Base-by-base conservation (phyloP, 495 filamentous ascomycete genomes). In the Lophium mytilinum region DNA sequence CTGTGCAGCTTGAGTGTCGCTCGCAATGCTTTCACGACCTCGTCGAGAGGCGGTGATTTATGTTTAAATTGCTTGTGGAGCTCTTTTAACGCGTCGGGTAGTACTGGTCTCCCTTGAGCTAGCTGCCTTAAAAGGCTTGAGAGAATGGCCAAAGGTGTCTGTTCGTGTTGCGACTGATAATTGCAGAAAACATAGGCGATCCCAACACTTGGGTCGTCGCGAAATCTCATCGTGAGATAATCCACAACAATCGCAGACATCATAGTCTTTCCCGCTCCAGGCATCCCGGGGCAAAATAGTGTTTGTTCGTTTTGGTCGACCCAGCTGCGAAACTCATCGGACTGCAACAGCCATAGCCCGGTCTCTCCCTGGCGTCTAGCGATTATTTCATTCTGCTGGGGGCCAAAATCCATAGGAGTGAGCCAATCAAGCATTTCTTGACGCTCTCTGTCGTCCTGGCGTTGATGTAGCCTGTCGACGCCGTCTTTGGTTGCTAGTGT, bases 101-200 rank as follows among this genome's bases (percentile, higher is more conserved):
- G 39, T 14, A 9, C 15, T 18, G 43, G 21, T 10, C 66, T 12
- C 71, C 67, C 53, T 41, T 66, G 57, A 35, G 65, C 60, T 17
- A 75, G 51, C 50, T 76, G 73, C 37, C 72, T 71, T 35, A 75
- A 56, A 5, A 77, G 46, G 37, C 66, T 70, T 41, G 59, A 61
- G 6, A 76, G 62, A 15, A 77, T 53, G 34, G 58, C 50, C 11
- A 51, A 21, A 1, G 59, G 45, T 9, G 58, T 72, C 62, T 76
- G 71, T 17, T 71, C 66, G 7, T 64, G 42, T 36, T 69, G 56
- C 15, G 56, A 53, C 34, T 30, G 24, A 56, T 66, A 77, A 39
- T 70, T 69, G 60, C 68, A 76, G 55, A 69, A 78, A 41, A 76
- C 17, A 47, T 68, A 75, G 9, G 72, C 70, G 43, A 78, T 52